Percentiles rank a stretch among this genome's conserved stretches.
Evolutionary conservation across 495 filamentous ascomycete genomes (phyloP).

Genomic region (Penicillium herquei): DNA sequence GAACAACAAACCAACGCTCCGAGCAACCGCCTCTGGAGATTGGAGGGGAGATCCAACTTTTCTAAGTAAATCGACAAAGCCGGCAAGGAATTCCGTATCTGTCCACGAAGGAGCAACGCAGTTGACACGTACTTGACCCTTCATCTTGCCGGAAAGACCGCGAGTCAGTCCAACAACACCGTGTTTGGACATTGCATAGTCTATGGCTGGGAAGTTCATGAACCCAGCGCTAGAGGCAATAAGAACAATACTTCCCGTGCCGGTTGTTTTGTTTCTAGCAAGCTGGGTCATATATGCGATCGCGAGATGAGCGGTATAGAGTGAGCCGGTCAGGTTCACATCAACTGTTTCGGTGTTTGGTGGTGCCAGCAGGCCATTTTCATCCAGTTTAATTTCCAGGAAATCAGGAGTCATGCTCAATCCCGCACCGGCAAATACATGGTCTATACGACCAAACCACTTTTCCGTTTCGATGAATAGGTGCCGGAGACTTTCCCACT

Average conservation of each 20-base stretch:
- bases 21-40: conserved; percentile 34
- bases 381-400: conserved; percentile 38
- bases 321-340: conserved; percentile 42
- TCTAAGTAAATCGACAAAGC: conserved; percentile 19
- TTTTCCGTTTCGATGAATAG: conserved; percentile 41
- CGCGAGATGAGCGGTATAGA: conserved; percentile 40
- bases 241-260: conserved; percentile 36
- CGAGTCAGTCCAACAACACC: conserved; percentile 37
- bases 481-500: conserved; percentile 39
- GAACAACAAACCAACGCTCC: conserved; percentile 36
- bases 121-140: conserved; percentile 34
- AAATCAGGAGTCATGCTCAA: conserved; percentile 38
- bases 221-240: conserved; percentile 37
- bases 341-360: conserved; percentile 38
- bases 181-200: conserved; percentile 42
- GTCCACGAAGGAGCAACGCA: conserved; percentile 46
- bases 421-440: conserved; percentile 52
- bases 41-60: conserved; percentile 28
- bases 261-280: conserved; percentile 5
- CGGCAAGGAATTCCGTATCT: conserved; percentile 22
- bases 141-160: conserved; percentile 20
- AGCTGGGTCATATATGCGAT: conserved; percentile 34
- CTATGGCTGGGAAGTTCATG: conserved; percentile 33
- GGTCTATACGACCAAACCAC: conserved; percentile 45
- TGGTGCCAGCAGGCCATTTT: conserved; percentile 38